phyloP scores from a whole-genome alignment of 2,329 filamentous ascomycete genomes.

The Pleoardoris graminearum region DNA sequence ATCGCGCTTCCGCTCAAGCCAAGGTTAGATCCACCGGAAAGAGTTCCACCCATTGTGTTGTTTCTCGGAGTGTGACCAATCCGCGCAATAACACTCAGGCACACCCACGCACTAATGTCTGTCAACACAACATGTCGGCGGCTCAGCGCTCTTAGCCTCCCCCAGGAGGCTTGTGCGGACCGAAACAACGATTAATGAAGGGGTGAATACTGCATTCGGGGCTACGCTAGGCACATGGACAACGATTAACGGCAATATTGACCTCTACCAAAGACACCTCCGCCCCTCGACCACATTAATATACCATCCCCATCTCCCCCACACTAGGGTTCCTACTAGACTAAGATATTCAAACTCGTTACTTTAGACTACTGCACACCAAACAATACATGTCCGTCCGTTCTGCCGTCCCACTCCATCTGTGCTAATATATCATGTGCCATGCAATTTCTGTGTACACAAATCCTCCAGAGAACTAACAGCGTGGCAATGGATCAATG shows the following conservation, averaged over 20 bases:
- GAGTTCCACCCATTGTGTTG: conserved; percentile 2
- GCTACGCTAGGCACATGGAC: conserved; percentile 18
- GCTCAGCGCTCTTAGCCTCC: neutral
- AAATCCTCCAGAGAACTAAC: conserved; percentile 26
- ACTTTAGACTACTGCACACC: conserved; percentile 28
- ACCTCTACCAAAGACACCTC: conserved; percentile 20
- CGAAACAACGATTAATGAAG: conserved; percentile 21
- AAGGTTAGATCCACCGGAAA: conserved; percentile 9
- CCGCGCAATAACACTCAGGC: neutral
- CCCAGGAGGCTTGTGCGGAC: conserved; percentile 2
- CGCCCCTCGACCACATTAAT: conserved; percentile 30
- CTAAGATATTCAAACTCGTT: conserved; percentile 27
- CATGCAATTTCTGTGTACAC: conserved; percentile 40
- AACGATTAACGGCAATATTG: conserved; percentile 26
- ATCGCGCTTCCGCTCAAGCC: neutral
- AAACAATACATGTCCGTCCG: conserved; percentile 34
- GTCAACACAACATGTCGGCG: neutral
- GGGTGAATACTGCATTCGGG: conserved; percentile 15
- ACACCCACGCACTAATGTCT: neutral
- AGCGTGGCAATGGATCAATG: conserved; percentile 22
- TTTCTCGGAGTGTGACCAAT: conserved; percentile 11
- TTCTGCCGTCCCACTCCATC: conserved; percentile 19
- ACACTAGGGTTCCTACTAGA: conserved; percentile 16
- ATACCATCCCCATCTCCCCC: conserved; percentile 30
- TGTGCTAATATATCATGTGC: conserved; percentile 32